Base-by-base conservation (phyloP, 805 yeast genomes). In the Ogataea nonfermentans region DNA sequence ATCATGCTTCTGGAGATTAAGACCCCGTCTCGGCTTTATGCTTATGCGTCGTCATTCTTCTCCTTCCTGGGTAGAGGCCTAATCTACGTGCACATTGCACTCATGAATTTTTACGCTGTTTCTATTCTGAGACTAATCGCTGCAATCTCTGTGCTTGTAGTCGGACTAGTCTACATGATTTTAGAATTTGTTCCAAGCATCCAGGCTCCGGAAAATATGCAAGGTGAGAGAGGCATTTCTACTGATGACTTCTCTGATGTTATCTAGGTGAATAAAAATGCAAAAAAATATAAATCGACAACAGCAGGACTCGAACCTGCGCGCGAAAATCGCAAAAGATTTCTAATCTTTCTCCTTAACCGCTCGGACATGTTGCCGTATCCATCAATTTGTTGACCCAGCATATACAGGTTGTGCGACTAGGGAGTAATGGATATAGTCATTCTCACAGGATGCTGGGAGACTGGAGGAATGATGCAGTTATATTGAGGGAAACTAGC, bases 151-250 rank as follows among this genome's bases (percentile, higher is more conserved):
- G 66, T 85, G n/a, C 71, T 77, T 27, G 28, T 77, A 2, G 61
- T 79, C 16, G 96, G 95, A 20, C 56, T 77, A 15, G 74, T 63
- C 3, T 87, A 70, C 61, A 57, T 73, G 34, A 76, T 64, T 1
- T 70, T 87, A 53, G 93, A 87, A 61, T 81, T 83, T 35, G 62
- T 84, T 19, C 88, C 90, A 13, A 75, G 84, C 44, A 68, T 86
- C 29, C 81, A 84, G 37, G 83, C 89, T 20, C 96, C 96, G 13
- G 84, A 76, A 41, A 86, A 83, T 63, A 86, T 88, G 85, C 84
- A 74, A 53, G 65, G 72, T 26, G 79, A 69, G 29, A 69, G 70
- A 25, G 66, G 66, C 3, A 46, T 62, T 12, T 44, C 59, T 12
- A 48, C 61, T 17, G 65, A 62, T 40, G 63, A 55, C 12, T 44